Evolutionary conservation across 805 yeast species (phyloP), one percentile per base, ranked within the genome.

Genomic region (Ogataea pilisensis): DNA sequence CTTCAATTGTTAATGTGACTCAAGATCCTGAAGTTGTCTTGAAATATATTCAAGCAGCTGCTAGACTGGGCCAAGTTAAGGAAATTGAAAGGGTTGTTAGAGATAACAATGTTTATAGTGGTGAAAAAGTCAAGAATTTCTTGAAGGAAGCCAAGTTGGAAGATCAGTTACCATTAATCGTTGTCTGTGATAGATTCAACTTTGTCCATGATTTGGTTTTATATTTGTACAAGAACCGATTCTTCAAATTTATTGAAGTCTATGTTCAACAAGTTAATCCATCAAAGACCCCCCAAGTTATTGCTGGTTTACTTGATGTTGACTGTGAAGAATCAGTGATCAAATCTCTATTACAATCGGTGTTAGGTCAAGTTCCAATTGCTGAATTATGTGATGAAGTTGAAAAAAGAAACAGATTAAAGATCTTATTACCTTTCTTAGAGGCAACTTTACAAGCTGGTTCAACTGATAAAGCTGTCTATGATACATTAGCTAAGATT

Each of bases 211-310:
- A 93, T 65, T 77, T 93, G 69, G 82, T 93, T 42, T 75, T 93
- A 58, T 93, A 85, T 69, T 75, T 93, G 63, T 93, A 93, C 81
- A 93, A 91, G 72, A 86, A 90, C 68, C 90, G 91, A 65, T 91
- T 82, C 68, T 86, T 89, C 79, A 89, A 93, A 66, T 93, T 91
- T 56, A 93, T 93, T 65, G 98, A 93, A 70, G 95, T 93, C 36
- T 93, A 91, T 58, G 99, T 93, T 42, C 98, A 93, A 70, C 95
- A 89, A 62, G 98, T 93, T 38, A 93, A 93, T 68, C 96, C 99
- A 39, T 72, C 95, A 8, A 87, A 85, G 63, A 87, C 99, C 14
- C 95, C 99, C 6, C 95, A 90, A 65, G 99, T 93, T 48, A 78
- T 93, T 57, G 99, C 96, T 46, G 98, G 95, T 34, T 74, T 93